Percentiles rank a stretch among this genome's conserved stretches.
phyloP scores from a whole-genome alignment of 768 basidiomycete species.

The Coprinopsis marcescibilis region DNA sequence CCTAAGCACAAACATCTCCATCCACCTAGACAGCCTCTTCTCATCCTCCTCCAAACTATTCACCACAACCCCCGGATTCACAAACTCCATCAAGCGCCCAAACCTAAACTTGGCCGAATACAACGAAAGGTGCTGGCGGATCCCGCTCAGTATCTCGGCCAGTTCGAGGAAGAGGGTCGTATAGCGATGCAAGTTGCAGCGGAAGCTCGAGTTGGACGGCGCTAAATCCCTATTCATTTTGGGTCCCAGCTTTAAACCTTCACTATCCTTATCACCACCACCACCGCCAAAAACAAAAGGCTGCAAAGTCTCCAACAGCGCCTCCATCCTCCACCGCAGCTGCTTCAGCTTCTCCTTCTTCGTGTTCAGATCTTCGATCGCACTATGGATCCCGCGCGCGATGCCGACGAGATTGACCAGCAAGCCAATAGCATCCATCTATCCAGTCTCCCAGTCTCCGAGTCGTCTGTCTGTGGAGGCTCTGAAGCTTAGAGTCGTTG shows the following conservation, averaged over 20 bases:
- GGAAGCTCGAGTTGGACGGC: too few relatives aligned
- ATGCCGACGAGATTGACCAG: conserved; percentile 2
- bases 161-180: conserved; percentile 11
- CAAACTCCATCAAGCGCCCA: conserved; percentile 14
- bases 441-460: too few relatives aligned
- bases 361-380: conserved; percentile 14
- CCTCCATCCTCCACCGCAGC: conserved; percentile 14
- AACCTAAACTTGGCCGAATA: conserved; percentile 12
- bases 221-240: too few relatives aligned
- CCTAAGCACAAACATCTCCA: conserved; percentile 16
- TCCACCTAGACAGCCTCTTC: conserved; percentile 17
- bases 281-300: conserved; percentile 14
- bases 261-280: too few relatives aligned
- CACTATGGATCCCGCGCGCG: conserved; percentile 12
- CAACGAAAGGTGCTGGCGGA: conserved; percentile 15
- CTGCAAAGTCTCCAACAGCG: conserved; percentile 15
- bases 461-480: too few relatives aligned
- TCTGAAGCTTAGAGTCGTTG: too few relatives aligned
- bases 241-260: too few relatives aligned
- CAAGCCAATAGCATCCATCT: conserved; percentile 1
- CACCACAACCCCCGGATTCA: conserved; percentile 16
- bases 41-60: conserved; percentile 20
- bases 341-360: conserved; percentile 14
- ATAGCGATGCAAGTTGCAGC: too few relatives aligned
- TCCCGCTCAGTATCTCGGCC: conserved; percentile 16